Conservation (phyloP, 495 filamentous ascomycete species). For the Endocarpon pusillum region DNA sequence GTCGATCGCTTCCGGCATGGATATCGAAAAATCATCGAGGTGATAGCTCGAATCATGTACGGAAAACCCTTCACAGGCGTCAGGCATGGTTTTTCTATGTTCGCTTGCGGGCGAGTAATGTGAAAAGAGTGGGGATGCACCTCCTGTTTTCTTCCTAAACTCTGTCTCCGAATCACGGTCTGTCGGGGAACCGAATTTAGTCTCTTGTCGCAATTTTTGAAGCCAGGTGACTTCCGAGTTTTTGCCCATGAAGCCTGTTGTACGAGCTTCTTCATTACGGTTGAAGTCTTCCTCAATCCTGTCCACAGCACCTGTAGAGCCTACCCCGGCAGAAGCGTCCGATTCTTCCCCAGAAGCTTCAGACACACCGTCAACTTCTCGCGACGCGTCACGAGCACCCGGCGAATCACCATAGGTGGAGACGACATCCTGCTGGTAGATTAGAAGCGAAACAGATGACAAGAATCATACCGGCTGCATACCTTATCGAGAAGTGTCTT, state of each 20-base stretch:
- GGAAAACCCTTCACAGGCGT: conserved; percentile 12
- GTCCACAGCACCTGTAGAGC: conserved; percentile 44
- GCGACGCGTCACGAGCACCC: conserved; percentile 13
- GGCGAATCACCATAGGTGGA: conserved; percentile 16
- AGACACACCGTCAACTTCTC: conserved; percentile 24
- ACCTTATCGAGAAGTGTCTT: conserved; percentile 26
- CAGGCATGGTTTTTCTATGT: neutral
- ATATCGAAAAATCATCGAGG: conserved; percentile 38
- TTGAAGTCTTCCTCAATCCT: conserved; percentile 44
- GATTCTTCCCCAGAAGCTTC: conserved; percentile 14
- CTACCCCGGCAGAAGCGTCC: conserved; percentile 32
- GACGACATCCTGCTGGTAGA: conserved; percentile 11
- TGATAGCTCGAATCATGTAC: conserved; percentile 37
- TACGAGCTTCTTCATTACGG: conserved; percentile 27
- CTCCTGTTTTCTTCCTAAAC: too few species aligned
- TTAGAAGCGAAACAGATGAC: conserved; percentile 1
- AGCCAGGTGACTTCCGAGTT: conserved; percentile 50
- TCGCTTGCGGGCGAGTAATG: too few species aligned
- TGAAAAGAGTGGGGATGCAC: too few species aligned
- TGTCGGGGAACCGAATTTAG: too few species aligned
- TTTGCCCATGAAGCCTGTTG: conserved; percentile 48
- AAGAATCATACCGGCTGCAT: conserved; percentile 1
- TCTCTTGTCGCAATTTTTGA: conserved; percentile 25
- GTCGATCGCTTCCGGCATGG: conserved; percentile 29
- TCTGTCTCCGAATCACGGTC: too few species aligned